phyloP scores from a whole-genome alignment of 768 basidiomycete species.

The Termitomyces sp. region DNA sequence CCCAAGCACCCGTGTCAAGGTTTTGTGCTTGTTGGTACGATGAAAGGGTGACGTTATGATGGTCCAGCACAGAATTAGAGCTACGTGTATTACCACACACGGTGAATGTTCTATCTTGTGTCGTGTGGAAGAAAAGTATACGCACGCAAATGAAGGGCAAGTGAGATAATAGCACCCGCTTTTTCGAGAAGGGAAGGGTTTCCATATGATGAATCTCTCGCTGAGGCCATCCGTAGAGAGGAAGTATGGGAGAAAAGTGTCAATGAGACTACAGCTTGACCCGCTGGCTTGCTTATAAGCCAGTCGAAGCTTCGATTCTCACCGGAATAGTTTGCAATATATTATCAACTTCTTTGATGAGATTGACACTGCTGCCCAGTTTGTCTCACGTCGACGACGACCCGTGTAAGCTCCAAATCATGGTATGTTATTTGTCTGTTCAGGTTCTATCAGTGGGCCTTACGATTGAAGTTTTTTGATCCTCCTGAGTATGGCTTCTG shows the following conservation, averaged over 20 bases:
- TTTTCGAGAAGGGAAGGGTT: slow-evolving; percentile 12
- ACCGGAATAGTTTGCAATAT: background rate
- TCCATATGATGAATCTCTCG: slow-evolving; percentile 10
- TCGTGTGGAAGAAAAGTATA: background rate
- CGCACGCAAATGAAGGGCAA: slow-evolving; percentile 11
- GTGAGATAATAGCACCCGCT: background rate
- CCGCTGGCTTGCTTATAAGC: background rate
- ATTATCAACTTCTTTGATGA: background rate
- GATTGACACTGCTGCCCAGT: background rate
- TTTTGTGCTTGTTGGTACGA: slow-evolving; percentile 18
- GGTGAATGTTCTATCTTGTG: background rate
- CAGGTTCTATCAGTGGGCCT: background rate
- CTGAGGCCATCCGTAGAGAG: slow-evolving; percentile 5
- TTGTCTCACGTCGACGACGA: background rate
- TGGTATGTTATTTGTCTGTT: background rate
- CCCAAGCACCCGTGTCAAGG: slow-evolving; percentile 14
- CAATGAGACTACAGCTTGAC: background rate
- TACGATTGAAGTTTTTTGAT: background rate
- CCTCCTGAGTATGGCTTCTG: too few relatives aligned
- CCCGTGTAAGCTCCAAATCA: background rate
- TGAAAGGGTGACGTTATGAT: slow-evolving; percentile 17
- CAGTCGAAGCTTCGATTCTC: background rate
- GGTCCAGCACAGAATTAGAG: slow-evolving; percentile 16
- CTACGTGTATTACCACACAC: slow-evolving; percentile 7
- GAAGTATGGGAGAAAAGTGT: background rate